Base-by-base conservation (phyloP, 2,329 filamentous ascomycete species). In the Aschersonia sp. region DNA sequence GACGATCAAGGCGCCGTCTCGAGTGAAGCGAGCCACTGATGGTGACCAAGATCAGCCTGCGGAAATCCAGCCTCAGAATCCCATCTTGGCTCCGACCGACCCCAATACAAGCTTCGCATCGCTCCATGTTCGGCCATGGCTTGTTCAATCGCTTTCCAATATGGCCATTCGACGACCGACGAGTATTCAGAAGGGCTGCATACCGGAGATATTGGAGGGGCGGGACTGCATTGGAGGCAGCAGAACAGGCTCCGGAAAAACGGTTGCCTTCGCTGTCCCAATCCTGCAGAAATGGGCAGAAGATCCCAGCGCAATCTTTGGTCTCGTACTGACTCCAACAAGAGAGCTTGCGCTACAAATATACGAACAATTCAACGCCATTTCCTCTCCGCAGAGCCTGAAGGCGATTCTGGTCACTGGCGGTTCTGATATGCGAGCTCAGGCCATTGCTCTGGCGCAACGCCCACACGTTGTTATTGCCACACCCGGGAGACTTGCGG, bases 201-300 rank as follows among this genome's bases (percentile, higher is more conserved):
- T 98, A 58, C 89, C 90, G 1, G 85, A 92, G 61, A 96, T 97
- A 50, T 64, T 98, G 35, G 83, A 87, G 56, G 92, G 92, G 5
- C 77, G 85, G 56, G 89, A 98, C 66, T 96, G 88, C 61, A 96
- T 98, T 56, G 92, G 92, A 60, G 89, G 89, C 39, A 94, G 87
- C 60, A 77, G 88, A 52, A 98, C 92, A 0, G 92, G 92, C 71
- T 96, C 90, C 10, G 92, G 92, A 67, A 98, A 98, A 70, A 98
- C 92, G 4, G 82, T 97, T 42, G 89, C 92, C 1, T 98, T 98
- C 64, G 86, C 90, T 1, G 87, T 89, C 8, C 92, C 92, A 0
- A 94, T 98, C 51, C 69, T 98, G 53, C 90, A 97, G 62, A 84
- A 83, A 64, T 97, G 89, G 88, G 81, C 90, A 2, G 78, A 88